Percentiles rank a stretch among this genome's conserved stretches.
Evolutionary conservation across 768 basidiomycete species (phyloP).

Genomic region (Russula virescens): DNA sequence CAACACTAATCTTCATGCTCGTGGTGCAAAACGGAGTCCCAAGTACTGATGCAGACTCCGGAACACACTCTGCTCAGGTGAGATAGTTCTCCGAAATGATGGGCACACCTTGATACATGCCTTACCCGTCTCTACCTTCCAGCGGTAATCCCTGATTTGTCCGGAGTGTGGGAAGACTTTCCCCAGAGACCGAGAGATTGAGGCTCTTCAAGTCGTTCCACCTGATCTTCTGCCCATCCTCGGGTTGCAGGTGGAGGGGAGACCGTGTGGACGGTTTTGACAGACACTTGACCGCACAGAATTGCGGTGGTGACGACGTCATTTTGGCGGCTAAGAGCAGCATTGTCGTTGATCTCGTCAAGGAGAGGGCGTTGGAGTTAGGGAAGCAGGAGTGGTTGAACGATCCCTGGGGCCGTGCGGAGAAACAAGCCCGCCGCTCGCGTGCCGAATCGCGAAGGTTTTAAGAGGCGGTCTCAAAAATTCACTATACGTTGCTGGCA

Average conservation of each 20-base stretch:
- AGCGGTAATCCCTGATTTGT: background rate
- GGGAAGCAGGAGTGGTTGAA: background rate
- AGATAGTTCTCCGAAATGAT: background rate
- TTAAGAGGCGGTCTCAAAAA: too few species aligned
- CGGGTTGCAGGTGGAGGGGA: background rate
- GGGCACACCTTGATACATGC: background rate
- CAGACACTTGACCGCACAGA: background rate
- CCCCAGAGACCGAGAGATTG: background rate
- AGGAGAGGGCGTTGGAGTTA: background rate
- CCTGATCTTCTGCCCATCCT: background rate
- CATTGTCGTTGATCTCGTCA: background rate
- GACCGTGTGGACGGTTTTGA: background rate
- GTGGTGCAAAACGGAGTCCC: background rate
- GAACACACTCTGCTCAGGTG: background rate
- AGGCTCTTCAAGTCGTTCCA: background rate
- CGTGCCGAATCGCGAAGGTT: too few species aligned
- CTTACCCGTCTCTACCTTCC: background rate
- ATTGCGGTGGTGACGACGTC: background rate
- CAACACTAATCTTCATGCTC: background rate
- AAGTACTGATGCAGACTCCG: background rate
- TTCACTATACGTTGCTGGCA: too few species aligned
- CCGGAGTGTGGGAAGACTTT: background rate
- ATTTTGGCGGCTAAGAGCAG: background rate
- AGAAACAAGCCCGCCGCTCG: too few species aligned
- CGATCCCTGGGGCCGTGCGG: background rate